These are phyloP conservation scores for Sporothrix sp. DNA, from an alignment of 2,329 filamentous ascomycete species.

Conservation along the genomic window DNA sequence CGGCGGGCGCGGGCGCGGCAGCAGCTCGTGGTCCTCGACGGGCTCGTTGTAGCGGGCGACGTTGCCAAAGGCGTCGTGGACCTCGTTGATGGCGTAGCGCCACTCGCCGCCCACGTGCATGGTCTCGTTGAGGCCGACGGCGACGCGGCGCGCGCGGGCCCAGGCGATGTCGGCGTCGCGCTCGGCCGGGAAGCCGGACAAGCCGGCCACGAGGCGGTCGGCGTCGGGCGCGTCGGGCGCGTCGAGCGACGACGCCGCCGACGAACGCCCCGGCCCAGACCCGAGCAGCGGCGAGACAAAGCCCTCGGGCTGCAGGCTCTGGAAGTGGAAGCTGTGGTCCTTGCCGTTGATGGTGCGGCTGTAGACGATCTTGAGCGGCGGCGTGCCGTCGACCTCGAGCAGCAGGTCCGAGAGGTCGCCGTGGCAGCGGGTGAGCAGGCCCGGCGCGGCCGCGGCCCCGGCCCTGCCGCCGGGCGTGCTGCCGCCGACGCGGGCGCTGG, in stretches of 20 bases:
- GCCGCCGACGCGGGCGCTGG: slow-evolving; percentile 59
- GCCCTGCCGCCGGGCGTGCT: neutral
- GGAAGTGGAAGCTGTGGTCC: slow-evolving; percentile 77
- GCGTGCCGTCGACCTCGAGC: slow-evolving; percentile 76
- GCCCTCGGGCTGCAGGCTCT: slow-evolving; percentile 86
- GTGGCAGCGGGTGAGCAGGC: slow-evolving; percentile 53
- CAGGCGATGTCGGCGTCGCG: slow-evolving; percentile 64
- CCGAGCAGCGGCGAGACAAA: slow-evolving; percentile 68
- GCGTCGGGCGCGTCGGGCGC: neutral
- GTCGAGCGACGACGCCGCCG: slow-evolving; percentile 31
- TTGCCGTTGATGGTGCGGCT: slow-evolving; percentile 77
- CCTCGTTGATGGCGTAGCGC: slow-evolving; percentile 85
- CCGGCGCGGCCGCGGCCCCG: slow-evolving; percentile 18
- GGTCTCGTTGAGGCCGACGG: slow-evolving; percentile 82
- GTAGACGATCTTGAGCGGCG: slow-evolving; percentile 87
- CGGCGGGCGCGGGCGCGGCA: slow-evolving; percentile 45
- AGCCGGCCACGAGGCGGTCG: slow-evolving; percentile 23
- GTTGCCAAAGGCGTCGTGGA: slow-evolving; percentile 86
- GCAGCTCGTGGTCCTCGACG: slow-evolving; percentile 59
- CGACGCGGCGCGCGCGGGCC: slow-evolving; percentile 66
- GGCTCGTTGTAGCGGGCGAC: slow-evolving; percentile 60
- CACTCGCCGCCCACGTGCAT: slow-evolving; percentile 70
- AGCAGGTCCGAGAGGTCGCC: slow-evolving; percentile 80
- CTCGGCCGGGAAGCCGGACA: slow-evolving; percentile 46
- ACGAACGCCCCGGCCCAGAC: slow-evolving; percentile 28